A percentile compares a stretch with the other conserved stretches of the same genome.
These are phyloP conservation scores for Rhynchospora pubera DNA, from an alignment of 176 grass and related monocot genomes.

Conservation along the genomic window DNA sequence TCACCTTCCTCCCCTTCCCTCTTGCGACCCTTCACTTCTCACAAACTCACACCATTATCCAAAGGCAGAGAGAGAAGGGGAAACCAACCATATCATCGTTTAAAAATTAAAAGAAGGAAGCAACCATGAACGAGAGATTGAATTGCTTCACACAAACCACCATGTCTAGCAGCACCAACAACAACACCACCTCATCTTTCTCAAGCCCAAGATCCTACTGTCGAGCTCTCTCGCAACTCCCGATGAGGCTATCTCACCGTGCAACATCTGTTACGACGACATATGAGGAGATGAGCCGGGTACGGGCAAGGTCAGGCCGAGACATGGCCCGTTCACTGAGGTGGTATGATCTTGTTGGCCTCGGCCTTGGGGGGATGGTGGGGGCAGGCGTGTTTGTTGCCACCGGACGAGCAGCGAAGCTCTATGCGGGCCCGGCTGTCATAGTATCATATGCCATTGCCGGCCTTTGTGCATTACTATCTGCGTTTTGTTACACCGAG, in stretches of 20 bases:
- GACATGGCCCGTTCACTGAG: constrained; percentile 64
- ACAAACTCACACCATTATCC: background rate
- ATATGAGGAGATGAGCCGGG: constrained; percentile 74
- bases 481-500: constrained; percentile 96
- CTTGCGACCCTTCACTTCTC: constrained; percentile 9
- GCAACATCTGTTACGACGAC: constrained; percentile 68
- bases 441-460: constrained; percentile 84
- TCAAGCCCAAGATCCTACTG: constrained; percentile 51
- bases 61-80: background rate
- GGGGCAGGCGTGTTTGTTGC: constrained; percentile 43
- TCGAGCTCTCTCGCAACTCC: constrained; percentile 49
- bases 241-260: constrained; percentile 42
- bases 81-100: background rate
- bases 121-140: constrained; percentile 24
- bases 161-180: background rate
- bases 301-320: constrained; percentile 61
- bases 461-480: constrained; percentile 75
- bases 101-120: background rate
- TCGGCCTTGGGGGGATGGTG: constrained; percentile 52
- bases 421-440: constrained; percentile 32
- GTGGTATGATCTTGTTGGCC: constrained; percentile 79
- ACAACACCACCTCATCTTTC: constrained; percentile 36
- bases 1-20: background rate
- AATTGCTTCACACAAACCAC: background rate
- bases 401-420: constrained; percentile 25